Percentiles rank a stretch among this genome's conserved stretches.
Conservation (phyloP, 768 basidiomycete species). For the Hericium erinaceus region DNA sequence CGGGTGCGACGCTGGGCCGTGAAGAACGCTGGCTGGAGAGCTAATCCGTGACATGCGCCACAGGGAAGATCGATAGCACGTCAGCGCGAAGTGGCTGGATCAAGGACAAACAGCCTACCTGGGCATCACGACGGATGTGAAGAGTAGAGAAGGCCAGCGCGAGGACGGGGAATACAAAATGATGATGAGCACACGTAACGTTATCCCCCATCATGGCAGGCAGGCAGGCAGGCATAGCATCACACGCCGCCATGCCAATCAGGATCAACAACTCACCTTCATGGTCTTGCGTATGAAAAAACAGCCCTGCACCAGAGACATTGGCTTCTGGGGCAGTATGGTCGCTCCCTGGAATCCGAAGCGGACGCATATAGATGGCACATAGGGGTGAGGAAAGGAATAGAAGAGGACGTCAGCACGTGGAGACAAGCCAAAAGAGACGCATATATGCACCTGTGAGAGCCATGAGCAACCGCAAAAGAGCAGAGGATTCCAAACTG, state of each 20-base stretch:
- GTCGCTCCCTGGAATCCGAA: constrained; percentile 35
- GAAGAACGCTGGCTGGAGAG: constrained; percentile 12
- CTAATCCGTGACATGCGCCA: background rate
- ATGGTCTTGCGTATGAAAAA: constrained; percentile 12
- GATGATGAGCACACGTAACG: constrained; percentile 20
- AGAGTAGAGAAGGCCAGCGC: background rate
- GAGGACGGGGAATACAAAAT: background rate
- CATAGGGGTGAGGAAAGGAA: background rate
- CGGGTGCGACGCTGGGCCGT: constrained; percentile 16
- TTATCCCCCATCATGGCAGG: constrained; percentile 6
- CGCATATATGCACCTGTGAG: constrained; percentile 11
- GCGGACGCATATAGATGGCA: background rate
- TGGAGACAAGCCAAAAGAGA: background rate
- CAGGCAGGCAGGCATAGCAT: constrained; percentile 4
- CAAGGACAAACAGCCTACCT: background rate
- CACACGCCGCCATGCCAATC: background rate
- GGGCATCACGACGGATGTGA: background rate
- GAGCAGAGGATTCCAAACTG: background rate
- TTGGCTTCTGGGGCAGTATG: constrained; percentile 39
- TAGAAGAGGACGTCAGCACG: background rate
- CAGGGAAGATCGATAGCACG: background rate
- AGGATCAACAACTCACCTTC: constrained; percentile 31
- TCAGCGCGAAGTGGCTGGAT: background rate
- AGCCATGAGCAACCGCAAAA: background rate
- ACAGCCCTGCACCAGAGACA: constrained; percentile 27